Base-by-base conservation (phyloP, 495 filamentous ascomycete species). In the Aspergillus leporis region DNA sequence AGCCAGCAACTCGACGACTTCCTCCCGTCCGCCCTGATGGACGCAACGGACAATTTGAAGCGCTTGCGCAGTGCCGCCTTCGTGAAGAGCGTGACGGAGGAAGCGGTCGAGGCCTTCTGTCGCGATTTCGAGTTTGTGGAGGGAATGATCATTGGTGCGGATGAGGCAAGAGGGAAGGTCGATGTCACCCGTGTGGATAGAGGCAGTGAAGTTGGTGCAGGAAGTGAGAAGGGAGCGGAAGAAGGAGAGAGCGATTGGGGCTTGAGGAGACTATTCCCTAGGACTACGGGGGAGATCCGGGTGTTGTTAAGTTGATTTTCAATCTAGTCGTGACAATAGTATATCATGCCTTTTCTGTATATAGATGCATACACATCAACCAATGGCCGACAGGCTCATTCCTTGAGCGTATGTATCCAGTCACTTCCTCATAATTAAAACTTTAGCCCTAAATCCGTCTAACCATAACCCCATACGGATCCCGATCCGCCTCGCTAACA, bases 111-210 rank as follows among this genome's bases (percentile, higher is more conserved):
- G 62, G 81, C 78, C 53, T 98, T 98, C 74, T 95, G 92, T 61
- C 85, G 85, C 18, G 91, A 96, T 63, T 98, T 98, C 73, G 91
- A 93, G 75, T 87, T 87, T 58, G 81, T 97, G 5, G 94, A 98
- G 73, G 87, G 77, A 18, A 82, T 76, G 73, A 79, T 91, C 49
- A 73, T 83, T 28, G 78, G 77, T 14, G 81, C 80, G 4, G 85
- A 87, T 71, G 84, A 85, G 60, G 75, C 76, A 25, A 56, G 71
- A 25, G 75, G 70, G 9, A 74, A 72, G 52, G 62, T 62, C 4
- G 71, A 74, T 47, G 61, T 72, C 22, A 62, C 43, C 12, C 25
- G 63, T 21, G 66, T 66, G 41, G 71, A 70, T 52, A 65, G 69
- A 52, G 70, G 52, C 40, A 56, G 68, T 36, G 69, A 71, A 55